Conservation (phyloP, 2,329 filamentous ascomycete species). For the Trichoderma atroviride region DNA sequence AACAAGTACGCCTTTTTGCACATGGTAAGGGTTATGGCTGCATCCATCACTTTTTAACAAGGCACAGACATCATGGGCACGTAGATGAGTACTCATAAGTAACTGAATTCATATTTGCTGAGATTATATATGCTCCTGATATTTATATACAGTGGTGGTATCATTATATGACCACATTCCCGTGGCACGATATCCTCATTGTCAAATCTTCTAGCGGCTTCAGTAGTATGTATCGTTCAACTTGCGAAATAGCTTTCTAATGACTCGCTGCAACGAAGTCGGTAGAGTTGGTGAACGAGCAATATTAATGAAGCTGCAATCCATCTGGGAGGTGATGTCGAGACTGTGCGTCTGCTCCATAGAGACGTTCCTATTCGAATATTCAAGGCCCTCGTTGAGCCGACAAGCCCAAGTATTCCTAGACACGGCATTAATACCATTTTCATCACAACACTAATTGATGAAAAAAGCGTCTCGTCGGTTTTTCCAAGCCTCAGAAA, state of each 20-base stretch:
- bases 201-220: background rate
- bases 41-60: background rate
- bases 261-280: background rate
- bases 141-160: slow-evolving; percentile 16
- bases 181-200: slow-evolving; percentile 8
- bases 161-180: slow-evolving; percentile 3
- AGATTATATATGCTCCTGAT: background rate
- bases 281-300: background rate
- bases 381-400: background rate
- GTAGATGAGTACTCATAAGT: background rate
- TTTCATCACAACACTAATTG: background rate
- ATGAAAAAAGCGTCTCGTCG: background rate
- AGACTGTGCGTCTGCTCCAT: background rate
- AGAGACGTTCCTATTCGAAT: background rate
- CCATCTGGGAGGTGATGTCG: background rate
- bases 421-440: background rate
- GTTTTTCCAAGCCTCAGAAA: slow-evolving; percentile 50
- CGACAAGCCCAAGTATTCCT: background rate
- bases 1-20: background rate
- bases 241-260: background rate
- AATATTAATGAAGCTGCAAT: background rate
- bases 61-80: background rate
- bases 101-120: background rate
- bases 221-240: background rate
- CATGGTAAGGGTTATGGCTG: background rate